Evolutionary conservation across 2,329 filamentous ascomycete species (phyloP).

Genomic region (Fusarium sp.): DNA sequence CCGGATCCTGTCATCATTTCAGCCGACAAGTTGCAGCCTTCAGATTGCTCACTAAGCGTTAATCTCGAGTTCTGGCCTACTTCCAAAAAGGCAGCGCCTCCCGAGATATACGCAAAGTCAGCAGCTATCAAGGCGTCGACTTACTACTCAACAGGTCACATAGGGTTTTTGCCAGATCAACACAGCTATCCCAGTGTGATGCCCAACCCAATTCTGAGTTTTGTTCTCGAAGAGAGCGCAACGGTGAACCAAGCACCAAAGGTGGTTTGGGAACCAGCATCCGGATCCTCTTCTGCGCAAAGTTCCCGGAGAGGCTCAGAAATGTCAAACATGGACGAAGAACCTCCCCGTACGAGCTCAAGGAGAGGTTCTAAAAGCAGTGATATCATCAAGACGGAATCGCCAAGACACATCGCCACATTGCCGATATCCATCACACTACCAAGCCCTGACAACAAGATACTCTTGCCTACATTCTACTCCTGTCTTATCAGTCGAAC

Average conservation of each 20-base stretch:
- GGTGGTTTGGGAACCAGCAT: constrained; percentile 8
- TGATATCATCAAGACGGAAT: constrained; percentile 13
- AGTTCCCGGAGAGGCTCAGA: constrained; percentile 25
- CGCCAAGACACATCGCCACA: constrained; percentile 11
- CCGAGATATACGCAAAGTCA: constrained; percentile 30
- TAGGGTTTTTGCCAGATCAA: constrained; percentile 35
- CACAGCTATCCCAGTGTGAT: constrained; percentile 22
- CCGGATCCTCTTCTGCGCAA: not conserved
- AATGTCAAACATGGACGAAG: not conserved
- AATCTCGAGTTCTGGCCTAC: constrained; percentile 40
- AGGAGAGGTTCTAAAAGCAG: constrained; percentile 2
- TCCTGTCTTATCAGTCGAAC: constrained; percentile 39
- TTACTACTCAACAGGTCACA: constrained; percentile 33
- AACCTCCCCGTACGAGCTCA: not conserved
- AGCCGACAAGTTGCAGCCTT: constrained; percentile 28
- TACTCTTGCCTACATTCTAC: constrained; percentile 35
- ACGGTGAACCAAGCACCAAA: not conserved
- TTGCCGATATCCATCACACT: constrained; percentile 18
- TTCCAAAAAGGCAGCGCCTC: constrained; percentile 18
- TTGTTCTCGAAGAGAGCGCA: constrained; percentile 26
- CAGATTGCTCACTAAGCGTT: constrained; percentile 13
- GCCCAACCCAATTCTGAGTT: constrained; percentile 28
- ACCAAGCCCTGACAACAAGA: constrained; percentile 24
- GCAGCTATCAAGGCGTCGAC: constrained; percentile 34
- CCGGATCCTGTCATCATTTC: constrained; percentile 36